Conservation (phyloP, 805 yeast species). For the Grigorovia jiainica region DNA sequence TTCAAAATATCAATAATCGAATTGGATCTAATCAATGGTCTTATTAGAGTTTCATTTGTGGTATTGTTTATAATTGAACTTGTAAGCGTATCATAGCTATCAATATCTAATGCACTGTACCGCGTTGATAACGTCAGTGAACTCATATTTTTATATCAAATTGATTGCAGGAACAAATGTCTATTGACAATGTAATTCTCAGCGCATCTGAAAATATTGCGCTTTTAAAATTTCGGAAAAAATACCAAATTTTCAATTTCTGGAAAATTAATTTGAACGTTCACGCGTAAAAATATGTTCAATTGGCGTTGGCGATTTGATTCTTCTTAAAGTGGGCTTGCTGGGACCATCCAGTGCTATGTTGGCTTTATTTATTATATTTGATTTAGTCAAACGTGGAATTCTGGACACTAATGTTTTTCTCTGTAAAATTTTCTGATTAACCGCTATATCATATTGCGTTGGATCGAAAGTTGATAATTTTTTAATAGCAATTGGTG, state of each 20-base stretch:
- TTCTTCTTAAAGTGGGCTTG: slow-evolving; percentile 1
- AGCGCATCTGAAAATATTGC: neutral
- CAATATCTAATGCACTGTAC: neutral
- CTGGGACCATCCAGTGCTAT: neutral
- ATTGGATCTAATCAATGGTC: neutral
- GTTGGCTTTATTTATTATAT: neutral
- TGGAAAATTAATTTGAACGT: neutral
- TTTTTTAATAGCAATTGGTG: neutral
- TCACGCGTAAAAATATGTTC: neutral
- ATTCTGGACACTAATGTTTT: neutral
- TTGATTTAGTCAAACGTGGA: neutral
- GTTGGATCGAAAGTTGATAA: neutral
- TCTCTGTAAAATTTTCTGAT: neutral
- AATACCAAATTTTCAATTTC: no score
- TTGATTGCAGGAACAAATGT: no score
- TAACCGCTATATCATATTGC: neutral
- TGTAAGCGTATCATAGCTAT: neutral
- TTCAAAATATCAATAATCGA: slow-evolving; percentile 9
- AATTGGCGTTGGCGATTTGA: slow-evolving; percentile 17
- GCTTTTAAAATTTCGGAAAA: neutral
- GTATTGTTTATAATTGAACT: neutral
- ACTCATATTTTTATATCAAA: no score
- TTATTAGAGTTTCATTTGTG: neutral
- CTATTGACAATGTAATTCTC: no score
- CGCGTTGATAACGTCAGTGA: no score